Percentiles rank a stretch among this genome's conserved stretches.
Evolutionary conservation across 1,284 basidiomycete genomes (phyloP).

Genomic region (Sporisorium exsertum): DNA sequence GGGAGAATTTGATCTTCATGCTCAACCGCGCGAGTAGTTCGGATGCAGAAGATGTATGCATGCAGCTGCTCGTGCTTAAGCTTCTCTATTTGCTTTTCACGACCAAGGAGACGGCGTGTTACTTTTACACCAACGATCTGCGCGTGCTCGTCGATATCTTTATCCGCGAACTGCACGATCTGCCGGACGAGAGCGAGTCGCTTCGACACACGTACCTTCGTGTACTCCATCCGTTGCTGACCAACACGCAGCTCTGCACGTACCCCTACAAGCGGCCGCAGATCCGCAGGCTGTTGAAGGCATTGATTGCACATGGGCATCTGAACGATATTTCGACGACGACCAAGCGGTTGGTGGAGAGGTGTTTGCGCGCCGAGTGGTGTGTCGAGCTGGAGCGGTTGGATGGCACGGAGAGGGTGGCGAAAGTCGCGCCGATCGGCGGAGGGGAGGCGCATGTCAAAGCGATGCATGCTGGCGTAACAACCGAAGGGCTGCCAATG

Average conservation of each 20-base stretch:
- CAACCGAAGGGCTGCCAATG: slow-evolving; percentile 45
- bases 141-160: slow-evolving; percentile 96
- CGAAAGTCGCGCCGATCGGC: slow-evolving; percentile 45
- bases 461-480: slow-evolving; percentile 38
- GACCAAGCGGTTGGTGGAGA: slow-evolving; percentile 88
- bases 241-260: slow-evolving; percentile 88
- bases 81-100: slow-evolving; percentile 94
- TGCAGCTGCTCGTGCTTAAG: slow-evolving; percentile 94
- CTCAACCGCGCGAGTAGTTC: slow-evolving; percentile 80
- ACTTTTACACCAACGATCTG: slow-evolving; percentile 98
- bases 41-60: slow-evolving; percentile 84
- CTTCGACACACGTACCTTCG: slow-evolving; percentile 96
- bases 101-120: slow-evolving; percentile 90
- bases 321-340: slow-evolving; percentile 80
- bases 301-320: slow-evolving; percentile 78
- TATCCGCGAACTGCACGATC: slow-evolving; percentile 86
- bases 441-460: slow-evolving; percentile 49
- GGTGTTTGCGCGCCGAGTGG: slow-evolving; percentile 89
- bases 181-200: slow-evolving; percentile 95
- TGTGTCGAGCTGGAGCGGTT: slow-evolving; percentile 72
- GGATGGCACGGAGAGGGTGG: slow-evolving; percentile 39
- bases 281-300: slow-evolving; percentile 85
- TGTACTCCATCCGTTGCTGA: slow-evolving; percentile 92
- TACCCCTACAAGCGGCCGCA: slow-evolving; percentile 90
- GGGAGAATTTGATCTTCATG: slow-evolving; percentile 99